These are phyloP conservation scores for Penicillium longicatenatum DNA, from an alignment of 495 filamentous ascomycete genomes.

Conservation along the genomic window DNA sequence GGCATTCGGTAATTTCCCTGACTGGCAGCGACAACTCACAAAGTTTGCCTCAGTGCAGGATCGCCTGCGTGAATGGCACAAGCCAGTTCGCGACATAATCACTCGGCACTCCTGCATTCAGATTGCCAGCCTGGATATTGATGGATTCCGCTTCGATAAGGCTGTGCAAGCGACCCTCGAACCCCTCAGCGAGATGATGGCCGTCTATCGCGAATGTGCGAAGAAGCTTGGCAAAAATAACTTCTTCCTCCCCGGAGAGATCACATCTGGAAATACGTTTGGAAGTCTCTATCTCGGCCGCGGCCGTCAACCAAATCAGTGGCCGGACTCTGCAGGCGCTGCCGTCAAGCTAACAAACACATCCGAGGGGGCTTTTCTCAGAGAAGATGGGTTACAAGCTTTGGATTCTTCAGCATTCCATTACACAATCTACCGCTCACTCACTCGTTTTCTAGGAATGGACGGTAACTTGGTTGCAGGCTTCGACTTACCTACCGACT, in stretches of 20 bases:
- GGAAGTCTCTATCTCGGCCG: constrained; percentile 70
- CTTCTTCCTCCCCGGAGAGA: constrained; percentile 67
- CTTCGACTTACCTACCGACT: constrained; percentile 60
- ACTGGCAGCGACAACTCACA: constrained; percentile 69
- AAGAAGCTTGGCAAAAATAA: constrained; percentile 57
- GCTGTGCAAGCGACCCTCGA: constrained; percentile 67
- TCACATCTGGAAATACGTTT: constrained; percentile 63
- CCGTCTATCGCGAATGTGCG: constrained; percentile 59
- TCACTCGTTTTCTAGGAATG: constrained; percentile 67
- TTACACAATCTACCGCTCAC: constrained; percentile 67
- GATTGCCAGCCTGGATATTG: constrained; percentile 63
- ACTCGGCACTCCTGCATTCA: constrained; percentile 67
- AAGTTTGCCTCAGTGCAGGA: constrained; percentile 79
- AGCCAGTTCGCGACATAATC: constrained; percentile 59
- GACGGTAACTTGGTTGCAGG: constrained; percentile 64
- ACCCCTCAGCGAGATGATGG: constrained; percentile 58
- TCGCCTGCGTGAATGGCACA: constrained; percentile 70
- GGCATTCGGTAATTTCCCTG: constrained; percentile 67
- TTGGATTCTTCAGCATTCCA: constrained; percentile 70
- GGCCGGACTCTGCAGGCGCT: constrained; percentile 45
- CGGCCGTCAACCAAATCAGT: constrained; percentile 58
- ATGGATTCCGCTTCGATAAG: constrained; percentile 72
- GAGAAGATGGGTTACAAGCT: constrained; percentile 55
- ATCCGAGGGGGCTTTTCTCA: constrained; percentile 55
- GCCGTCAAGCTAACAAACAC: constrained; percentile 48